A percentile compares a stretch with the other conserved stretches of the same genome.
These are phyloP conservation scores for Pelargonium citronellum DNA, from an alignment of 441 rosid species.

Conservation along the genomic window DNA sequence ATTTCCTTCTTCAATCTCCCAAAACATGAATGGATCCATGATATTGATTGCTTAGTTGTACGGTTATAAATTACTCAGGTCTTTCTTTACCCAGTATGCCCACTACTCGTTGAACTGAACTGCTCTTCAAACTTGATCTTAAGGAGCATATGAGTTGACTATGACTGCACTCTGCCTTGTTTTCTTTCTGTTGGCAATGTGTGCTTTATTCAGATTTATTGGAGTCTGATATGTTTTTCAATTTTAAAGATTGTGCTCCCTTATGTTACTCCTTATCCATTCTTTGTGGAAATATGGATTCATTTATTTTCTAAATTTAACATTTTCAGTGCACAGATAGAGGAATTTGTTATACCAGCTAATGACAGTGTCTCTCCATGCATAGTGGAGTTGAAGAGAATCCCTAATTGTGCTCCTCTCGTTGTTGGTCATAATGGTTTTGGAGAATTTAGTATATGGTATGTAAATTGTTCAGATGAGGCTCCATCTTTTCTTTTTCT, in stretches of 20 bases:
- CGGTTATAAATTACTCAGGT: neutral
- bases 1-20: neutral
- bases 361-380: slow-evolving; percentile 43
- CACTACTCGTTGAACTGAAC: neutral
- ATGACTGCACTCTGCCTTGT: slow-evolving; percentile 6
- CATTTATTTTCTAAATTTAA: slow-evolving; percentile 21
- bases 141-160: neutral
- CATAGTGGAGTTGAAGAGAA: slow-evolving; percentile 66
- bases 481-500: neutral
- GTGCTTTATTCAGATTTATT: neutral
- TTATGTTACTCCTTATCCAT: slow-evolving; percentile 11
- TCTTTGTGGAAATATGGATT: slow-evolving; percentile 2
- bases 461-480: neutral
- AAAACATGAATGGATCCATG: neutral
- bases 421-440: slow-evolving; percentile 66
- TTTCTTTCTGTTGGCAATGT: neutral
- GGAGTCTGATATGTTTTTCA: neutral
- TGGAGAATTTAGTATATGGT: slow-evolving; percentile 85
- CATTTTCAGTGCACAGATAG: slow-evolving; percentile 49
- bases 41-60: neutral
- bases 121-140: neutral
- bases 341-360: slow-evolving; percentile 46
- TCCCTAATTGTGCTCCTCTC: slow-evolving; percentile 51
- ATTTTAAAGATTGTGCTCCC: neutral
- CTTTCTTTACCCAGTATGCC: neutral